These are phyloP conservation scores for Exidia glandulosa DNA, from an alignment of 768 basidiomycete species.

Conservation along the genomic window DNA sequence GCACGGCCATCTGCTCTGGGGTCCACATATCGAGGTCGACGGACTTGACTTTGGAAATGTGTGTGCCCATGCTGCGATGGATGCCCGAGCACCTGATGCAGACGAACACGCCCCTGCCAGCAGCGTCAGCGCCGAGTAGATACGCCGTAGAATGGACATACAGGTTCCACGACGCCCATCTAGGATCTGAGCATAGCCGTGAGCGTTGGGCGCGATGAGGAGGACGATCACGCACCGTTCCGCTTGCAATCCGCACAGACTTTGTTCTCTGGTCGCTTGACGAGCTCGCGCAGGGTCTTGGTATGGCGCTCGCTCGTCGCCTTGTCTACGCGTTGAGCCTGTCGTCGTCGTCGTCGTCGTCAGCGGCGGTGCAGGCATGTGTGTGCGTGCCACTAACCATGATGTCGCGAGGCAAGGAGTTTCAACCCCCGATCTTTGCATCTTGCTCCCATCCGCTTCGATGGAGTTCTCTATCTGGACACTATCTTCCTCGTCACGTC, in stretches of 20 bases:
- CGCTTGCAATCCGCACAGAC: conserved; percentile 94
- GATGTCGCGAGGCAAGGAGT: too few species aligned
- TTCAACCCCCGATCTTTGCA: too few species aligned
- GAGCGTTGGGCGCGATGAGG: background rate
- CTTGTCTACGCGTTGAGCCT: conserved; percentile 63
- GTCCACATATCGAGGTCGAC: conserved; percentile 98
- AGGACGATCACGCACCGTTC: conserved; percentile 53
- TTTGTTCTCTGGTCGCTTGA: conserved; percentile 87
- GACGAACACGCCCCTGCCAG: conserved; percentile 72
- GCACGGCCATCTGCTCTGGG: conserved; percentile 90
- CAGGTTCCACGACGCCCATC: conserved; percentile 99
- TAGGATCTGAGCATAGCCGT: conserved; percentile 51
- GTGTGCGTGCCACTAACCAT: too few species aligned
- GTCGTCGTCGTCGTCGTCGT: too few species aligned
- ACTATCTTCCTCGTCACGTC: too few species aligned
- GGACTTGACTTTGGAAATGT: conserved; percentile 94
- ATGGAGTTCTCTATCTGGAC: too few species aligned
- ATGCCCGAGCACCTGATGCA: conserved; percentile 98
- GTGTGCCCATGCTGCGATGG: conserved; percentile 95
- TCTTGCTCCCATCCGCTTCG: too few species aligned
- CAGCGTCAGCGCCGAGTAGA: background rate
- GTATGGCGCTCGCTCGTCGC: conserved; percentile 74
- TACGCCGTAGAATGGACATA: conserved; percentile 23
- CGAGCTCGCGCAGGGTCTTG: conserved; percentile 69
- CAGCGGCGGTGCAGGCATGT: too few species aligned